A percentile compares a stretch with the other conserved stretches of the same genome.
phyloP scores from a whole-genome alignment of 2,329 filamentous ascomycete genomes.

The Fusarium mundagurra region DNA sequence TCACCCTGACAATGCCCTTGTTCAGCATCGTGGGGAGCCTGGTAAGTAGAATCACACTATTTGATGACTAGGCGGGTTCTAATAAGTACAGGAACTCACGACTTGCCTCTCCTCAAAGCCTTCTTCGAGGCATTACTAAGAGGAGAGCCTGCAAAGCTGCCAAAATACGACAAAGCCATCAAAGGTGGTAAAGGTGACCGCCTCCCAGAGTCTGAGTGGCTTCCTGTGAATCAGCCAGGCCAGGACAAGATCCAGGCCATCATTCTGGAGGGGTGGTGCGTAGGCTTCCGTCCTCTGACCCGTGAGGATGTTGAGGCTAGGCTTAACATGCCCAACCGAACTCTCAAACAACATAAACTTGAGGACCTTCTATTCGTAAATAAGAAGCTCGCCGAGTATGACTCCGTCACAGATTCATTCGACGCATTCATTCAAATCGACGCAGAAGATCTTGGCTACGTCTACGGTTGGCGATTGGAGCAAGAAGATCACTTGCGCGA shows the following conservation, averaged over 20 bases:
- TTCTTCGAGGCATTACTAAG: slow-evolving; percentile 70
- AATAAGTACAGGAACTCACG: slow-evolving; percentile 67
- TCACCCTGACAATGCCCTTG: slow-evolving; percentile 76
- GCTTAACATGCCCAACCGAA: slow-evolving; percentile 61
- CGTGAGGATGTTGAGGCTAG: slow-evolving; percentile 62
- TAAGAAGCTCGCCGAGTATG: slow-evolving; percentile 57
- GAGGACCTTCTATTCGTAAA: slow-evolving; percentile 63
- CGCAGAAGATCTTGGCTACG: slow-evolving; percentile 76
- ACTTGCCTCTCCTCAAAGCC: slow-evolving; percentile 69
- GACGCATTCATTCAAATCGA: slow-evolving; percentile 70
- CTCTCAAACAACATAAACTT: slow-evolving; percentile 57
- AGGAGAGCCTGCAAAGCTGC: slow-evolving; percentile 66
- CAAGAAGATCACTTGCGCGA: slow-evolving; percentile 78
- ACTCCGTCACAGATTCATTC: slow-evolving; percentile 59
- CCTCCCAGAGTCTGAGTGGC: slow-evolving; percentile 69
- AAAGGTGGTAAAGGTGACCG: slow-evolving; percentile 82
- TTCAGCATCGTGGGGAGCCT: slow-evolving; percentile 85
- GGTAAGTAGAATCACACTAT: slow-evolving; percentile 51
- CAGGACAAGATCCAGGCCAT: slow-evolving; percentile 68
- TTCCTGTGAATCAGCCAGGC: slow-evolving; percentile 61
- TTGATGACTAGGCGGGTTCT: background rate
- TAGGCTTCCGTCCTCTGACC: slow-evolving; percentile 78
- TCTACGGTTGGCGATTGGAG: slow-evolving; percentile 85
- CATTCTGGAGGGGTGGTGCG: slow-evolving; percentile 90
- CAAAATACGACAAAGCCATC: slow-evolving; percentile 85